Evolutionary conservation across 1,284 basidiomycete genomes (phyloP).

Genomic region (Moesziomyces antarcticus): DNA sequence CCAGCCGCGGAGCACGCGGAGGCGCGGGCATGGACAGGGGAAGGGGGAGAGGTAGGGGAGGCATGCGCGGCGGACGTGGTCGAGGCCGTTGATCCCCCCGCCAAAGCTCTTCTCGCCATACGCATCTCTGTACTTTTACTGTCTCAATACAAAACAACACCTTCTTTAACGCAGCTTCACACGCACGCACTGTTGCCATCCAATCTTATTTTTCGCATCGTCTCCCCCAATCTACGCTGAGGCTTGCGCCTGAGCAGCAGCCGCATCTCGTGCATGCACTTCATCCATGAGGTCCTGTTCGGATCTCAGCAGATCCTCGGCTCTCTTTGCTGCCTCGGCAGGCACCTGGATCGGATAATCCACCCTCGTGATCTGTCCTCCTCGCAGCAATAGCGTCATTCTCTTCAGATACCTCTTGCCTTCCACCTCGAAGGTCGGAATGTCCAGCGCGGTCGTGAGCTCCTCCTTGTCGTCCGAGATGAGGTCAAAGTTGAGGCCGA

Average conservation of each 20-base stretch:
- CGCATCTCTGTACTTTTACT: conserved; percentile 8
- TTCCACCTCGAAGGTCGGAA: conserved; percentile 43
- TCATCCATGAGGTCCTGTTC: conserved; percentile 44
- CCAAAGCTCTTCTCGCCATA: no score
- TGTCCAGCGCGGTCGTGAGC: conserved; percentile 38
- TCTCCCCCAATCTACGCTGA: background rate
- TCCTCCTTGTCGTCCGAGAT: conserved; percentile 34
- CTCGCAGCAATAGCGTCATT: conserved; percentile 54
- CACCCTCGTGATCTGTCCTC: conserved; percentile 57
- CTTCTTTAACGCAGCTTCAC: no score
- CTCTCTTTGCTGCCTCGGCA: conserved; percentile 40
- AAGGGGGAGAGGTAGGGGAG: conserved; percentile 56
- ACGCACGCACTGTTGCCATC: background rate
- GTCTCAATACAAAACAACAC: background rate
- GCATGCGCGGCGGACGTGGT: conserved; percentile 27
- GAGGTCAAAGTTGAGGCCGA: conserved; percentile 36
- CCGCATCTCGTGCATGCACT: conserved; percentile 45
- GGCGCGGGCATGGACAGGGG: conserved; percentile 50
- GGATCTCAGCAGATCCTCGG: conserved; percentile 43
- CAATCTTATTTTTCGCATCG: background rate
- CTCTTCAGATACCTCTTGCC: conserved; percentile 31
- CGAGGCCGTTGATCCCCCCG: conserved; percentile 11
- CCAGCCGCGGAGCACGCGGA: conserved; percentile 25
- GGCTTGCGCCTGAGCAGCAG: conserved; percentile 9
- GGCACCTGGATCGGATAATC: conserved; percentile 53